Evolutionary conservation across 331 rosid genomes (phyloP).

Genomic region (Telfairia occidentalis): DNA sequence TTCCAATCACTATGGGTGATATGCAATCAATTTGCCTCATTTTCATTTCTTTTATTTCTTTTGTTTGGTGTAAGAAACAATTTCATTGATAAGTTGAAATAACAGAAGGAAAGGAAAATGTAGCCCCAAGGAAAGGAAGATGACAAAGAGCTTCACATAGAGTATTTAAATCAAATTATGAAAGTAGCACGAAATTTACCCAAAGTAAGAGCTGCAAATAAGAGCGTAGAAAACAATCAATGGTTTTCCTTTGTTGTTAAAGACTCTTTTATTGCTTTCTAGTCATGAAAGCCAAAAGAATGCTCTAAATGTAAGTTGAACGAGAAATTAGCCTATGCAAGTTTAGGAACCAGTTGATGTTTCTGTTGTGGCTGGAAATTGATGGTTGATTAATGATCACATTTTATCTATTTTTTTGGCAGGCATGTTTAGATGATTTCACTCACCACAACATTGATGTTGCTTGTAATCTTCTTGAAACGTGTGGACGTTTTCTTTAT

Average conservation of each 20-base stretch:
- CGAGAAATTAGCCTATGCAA: neutral
- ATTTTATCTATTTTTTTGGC: slow-evolving; percentile 25
- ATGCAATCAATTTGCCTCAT: neutral
- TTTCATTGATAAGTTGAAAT: neutral
- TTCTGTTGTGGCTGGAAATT: slow-evolving; percentile 8
- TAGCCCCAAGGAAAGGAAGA: neutral
- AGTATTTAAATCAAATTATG: neutral
- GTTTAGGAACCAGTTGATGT: slow-evolving; percentile 1
- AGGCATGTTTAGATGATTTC: slow-evolving; percentile 99
- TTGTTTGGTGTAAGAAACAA: neutral
- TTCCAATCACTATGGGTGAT: neutral
- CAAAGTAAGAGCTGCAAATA: neutral
- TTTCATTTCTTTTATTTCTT: neutral
- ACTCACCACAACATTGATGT: slow-evolving; percentile 98
- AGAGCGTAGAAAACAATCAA: neutral
- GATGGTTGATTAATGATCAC: neutral
- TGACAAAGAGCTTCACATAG: neutral
- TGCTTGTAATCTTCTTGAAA: slow-evolving; percentile 97
- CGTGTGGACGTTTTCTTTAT: slow-evolving; percentile 93
- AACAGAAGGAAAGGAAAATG: neutral
- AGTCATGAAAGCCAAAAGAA: neutral
- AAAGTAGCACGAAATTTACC: neutral
- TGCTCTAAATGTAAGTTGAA: neutral
- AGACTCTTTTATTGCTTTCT: neutral
- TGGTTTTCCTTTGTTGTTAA: neutral